Conservation (phyloP, 1,284 basidiomycete species). For the Apiotrichum akiyoshidainum region DNA sequence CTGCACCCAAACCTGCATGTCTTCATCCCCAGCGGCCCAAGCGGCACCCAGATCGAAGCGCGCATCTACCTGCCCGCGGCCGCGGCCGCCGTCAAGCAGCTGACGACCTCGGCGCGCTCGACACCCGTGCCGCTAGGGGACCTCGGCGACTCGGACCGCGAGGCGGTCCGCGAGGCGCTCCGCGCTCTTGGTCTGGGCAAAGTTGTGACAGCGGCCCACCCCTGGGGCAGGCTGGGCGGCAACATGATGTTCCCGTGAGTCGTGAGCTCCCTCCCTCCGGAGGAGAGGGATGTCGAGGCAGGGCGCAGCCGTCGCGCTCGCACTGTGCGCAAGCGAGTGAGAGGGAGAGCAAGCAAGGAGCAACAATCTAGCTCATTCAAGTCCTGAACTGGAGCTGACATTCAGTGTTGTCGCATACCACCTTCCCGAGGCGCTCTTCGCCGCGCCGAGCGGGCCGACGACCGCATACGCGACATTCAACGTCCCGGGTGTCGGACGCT, state of each 20-base stretch:
- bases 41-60: conserved; percentile 30
- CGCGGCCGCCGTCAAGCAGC: neutral
- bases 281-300: no score
- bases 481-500: conserved; percentile 37
- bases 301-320: no score
- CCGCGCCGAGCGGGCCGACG: neutral
- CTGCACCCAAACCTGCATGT: conserved; percentile 35
- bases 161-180: neutral
- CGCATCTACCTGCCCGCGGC: conserved; percentile 34
- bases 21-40: conserved; percentile 30
- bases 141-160: neutral
- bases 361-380: no score
- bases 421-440: conserved; percentile 20
- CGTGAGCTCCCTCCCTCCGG: neutral
- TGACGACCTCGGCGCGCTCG: conserved; percentile 1
- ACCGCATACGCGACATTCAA: conserved; percentile 41
- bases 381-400: no score
- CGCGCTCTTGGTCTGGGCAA: conserved; percentile 15
- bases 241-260: conserved; percentile 46
- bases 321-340: no score
- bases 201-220: conserved; percentile 41
- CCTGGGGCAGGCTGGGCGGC: conserved; percentile 42
- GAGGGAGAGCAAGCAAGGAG: no score
- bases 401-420: conserved; percentile 32
- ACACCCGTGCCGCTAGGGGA: neutral